Evolutionary conservation across 371 early-diverging fungal genomes (phyloP).

Genomic region (Entomophthora muscae): DNA sequence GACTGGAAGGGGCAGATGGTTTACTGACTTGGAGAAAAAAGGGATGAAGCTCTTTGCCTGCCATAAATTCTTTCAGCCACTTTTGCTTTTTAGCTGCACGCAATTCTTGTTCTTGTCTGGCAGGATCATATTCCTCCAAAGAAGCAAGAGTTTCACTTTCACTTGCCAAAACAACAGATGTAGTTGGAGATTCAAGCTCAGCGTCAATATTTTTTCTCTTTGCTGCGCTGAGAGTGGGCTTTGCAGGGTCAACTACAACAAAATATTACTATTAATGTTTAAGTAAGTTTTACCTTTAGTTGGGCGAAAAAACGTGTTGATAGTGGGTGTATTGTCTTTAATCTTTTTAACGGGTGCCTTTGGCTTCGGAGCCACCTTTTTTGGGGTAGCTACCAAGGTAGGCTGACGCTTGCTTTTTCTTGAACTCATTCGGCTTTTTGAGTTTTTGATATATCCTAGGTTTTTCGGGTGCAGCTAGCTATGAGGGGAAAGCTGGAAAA

Average conservation of each 20-base stretch:
- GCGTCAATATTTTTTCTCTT: not conserved
- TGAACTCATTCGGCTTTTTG: too few species aligned
- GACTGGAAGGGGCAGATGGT: not conserved
- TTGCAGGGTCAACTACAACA: not conserved
- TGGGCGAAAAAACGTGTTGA: not conserved
- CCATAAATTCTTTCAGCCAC: not conserved
- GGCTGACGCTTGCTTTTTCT: too few species aligned
- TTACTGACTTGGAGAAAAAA: not conserved
- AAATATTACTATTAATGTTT: not conserved
- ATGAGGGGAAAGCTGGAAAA: too few species aligned
- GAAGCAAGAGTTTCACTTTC: not conserved
- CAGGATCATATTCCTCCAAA: not conserved
- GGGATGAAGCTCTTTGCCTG: not conserved
- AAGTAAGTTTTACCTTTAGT: not conserved
- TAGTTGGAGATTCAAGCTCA: not conserved
- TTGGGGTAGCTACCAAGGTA: too few species aligned
- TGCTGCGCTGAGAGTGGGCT: not conserved
- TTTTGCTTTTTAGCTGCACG: not conserved
- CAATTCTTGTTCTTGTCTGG: not conserved
- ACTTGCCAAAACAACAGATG: not conserved
- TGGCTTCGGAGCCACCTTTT: not conserved
- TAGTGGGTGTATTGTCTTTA: not conserved
- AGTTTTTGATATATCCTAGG: too few species aligned
- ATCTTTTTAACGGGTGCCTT: not conserved
- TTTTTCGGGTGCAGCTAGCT: too few species aligned